phyloP scores from a whole-genome alignment of 2,329 filamentous ascomycete genomes.

The Furcasterigmium furcatum region DNA sequence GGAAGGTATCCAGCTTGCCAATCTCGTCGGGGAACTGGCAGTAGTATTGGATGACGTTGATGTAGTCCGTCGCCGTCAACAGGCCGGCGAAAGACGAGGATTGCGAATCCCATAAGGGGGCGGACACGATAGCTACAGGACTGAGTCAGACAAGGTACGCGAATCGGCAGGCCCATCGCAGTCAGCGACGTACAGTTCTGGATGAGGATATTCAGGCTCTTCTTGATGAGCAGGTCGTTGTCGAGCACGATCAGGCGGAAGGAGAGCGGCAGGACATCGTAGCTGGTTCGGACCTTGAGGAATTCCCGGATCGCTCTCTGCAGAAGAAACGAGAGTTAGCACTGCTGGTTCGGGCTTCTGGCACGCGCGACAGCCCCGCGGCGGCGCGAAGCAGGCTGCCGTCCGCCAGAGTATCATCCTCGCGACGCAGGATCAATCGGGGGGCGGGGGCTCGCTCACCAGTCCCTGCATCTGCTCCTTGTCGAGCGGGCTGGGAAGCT shows the following conservation, averaged over 20 bases:
- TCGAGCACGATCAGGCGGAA: conserved; percentile 96
- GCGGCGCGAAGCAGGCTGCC: too few relatives aligned
- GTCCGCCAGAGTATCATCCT: too few relatives aligned
- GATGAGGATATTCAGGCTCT: conserved; percentile 90
- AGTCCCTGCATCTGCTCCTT: conserved; percentile 75
- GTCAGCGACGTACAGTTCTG: conserved; percentile 75
- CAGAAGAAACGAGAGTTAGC: conserved; percentile 3
- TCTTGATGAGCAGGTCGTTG: conserved; percentile 91
- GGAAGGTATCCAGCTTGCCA: conserved; percentile 88
- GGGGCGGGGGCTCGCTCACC: conserved; percentile 48
- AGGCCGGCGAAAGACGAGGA: conserved; percentile 91
- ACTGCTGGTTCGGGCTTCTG: not conserved
- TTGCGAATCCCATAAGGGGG: conserved; percentile 93
- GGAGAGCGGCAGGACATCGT: conserved; percentile 94
- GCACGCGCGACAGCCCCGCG: too few relatives aligned
- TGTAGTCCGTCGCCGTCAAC: conserved; percentile 93
- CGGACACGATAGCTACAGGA: conserved; percentile 83
- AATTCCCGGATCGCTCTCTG: conserved; percentile 93
- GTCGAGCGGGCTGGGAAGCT: conserved; percentile 59
- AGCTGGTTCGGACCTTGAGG: conserved; percentile 92
- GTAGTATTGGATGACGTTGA: conserved; percentile 99
- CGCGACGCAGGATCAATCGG: not conserved
- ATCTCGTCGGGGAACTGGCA: conserved; percentile 93
- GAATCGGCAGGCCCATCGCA: not conserved
- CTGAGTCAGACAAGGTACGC: conserved; percentile 3